A percentile compares a stretch with the other conserved stretches of the same genome.
Evolutionary conservation across 2,329 filamentous ascomycete genomes (phyloP).

Genomic region (Xylariales sp.): DNA sequence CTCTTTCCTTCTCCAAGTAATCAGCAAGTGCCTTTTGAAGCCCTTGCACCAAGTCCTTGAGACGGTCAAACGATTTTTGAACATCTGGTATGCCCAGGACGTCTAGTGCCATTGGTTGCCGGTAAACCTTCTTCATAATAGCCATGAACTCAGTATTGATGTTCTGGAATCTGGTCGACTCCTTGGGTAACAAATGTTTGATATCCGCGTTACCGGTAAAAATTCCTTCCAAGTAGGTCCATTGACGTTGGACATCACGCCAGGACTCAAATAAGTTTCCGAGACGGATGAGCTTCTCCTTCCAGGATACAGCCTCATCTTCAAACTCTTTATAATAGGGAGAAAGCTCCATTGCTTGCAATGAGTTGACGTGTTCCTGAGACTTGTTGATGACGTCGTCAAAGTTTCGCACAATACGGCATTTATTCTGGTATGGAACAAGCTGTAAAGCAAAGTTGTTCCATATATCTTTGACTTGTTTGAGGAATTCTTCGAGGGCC

Average conservation of each 20-base stretch:
- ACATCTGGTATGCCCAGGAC: constrained; percentile 94
- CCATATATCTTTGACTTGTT: constrained; percentile 95
- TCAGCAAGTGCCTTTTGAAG: constrained; percentile 98
- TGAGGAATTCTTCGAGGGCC: constrained; percentile 95
- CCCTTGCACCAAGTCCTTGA: constrained; percentile 97
- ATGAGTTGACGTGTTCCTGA: constrained; percentile 93
- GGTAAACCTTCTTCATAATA: constrained; percentile 99
- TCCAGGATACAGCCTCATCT: constrained; percentile 93
- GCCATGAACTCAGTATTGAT: constrained; percentile 98
- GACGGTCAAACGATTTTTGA: constrained; percentile 89
- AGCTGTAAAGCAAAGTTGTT: constrained; percentile 91
- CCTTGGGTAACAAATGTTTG: constrained; percentile 93
- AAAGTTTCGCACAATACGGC: constrained; percentile 89
- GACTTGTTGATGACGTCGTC: constrained; percentile 98
- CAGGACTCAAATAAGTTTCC: constrained; percentile 98
- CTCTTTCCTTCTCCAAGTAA: constrained; percentile 95
- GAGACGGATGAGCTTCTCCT: constrained; percentile 95
- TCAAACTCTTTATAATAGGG: constrained; percentile 99
- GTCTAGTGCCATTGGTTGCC: constrained; percentile 91
- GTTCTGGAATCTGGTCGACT: constrained; percentile 95
- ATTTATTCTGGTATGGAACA: constrained; percentile 97
- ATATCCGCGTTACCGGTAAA: constrained; percentile 99
- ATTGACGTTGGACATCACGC: constrained; percentile 99
- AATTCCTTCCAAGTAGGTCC: constrained; percentile 98
- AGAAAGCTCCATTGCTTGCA: constrained; percentile 98